Evolutionary conservation across 805 yeast genomes (phyloP).

Genomic region (Wickerhamiella dianesei): DNA sequence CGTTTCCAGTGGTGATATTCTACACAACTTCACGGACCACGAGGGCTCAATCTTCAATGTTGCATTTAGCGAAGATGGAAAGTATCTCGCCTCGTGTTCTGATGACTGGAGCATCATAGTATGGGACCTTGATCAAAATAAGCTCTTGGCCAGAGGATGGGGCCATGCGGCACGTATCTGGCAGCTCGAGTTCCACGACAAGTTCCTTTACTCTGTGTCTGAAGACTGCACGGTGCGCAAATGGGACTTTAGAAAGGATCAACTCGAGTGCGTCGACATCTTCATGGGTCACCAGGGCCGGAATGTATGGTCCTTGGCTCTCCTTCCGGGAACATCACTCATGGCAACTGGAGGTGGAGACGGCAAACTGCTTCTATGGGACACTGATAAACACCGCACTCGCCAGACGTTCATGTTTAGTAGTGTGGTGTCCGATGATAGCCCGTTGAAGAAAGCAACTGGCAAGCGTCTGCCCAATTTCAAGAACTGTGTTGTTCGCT

Average conservation of each 20-base stretch:
- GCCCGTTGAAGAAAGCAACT: constrained; percentile 4
- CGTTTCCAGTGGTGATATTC: constrained; percentile 27
- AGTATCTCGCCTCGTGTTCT: constrained; percentile 63
- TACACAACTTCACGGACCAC: constrained; percentile 55
- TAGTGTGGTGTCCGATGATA: constrained; percentile 1
- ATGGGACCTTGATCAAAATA: constrained; percentile 50
- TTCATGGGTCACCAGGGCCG: constrained; percentile 71
- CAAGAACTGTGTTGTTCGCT: background rate
- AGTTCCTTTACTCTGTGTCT: constrained; percentile 43
- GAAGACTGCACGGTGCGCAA: constrained; percentile 79
- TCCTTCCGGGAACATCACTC: constrained; percentile 30
- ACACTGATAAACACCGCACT: constrained; percentile 21
- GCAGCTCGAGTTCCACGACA: constrained; percentile 49
- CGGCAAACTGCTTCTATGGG: constrained; percentile 60
- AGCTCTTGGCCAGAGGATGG: constrained; percentile 70
- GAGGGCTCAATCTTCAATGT: constrained; percentile 89
- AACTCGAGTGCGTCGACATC: constrained; percentile 33
- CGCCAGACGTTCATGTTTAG: background rate
- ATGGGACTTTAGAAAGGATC: constrained; percentile 36
- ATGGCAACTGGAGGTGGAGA: constrained; percentile 91
- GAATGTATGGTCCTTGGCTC: constrained; percentile 62
- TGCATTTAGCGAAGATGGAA: constrained; percentile 41
- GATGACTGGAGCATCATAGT: constrained; percentile 83
- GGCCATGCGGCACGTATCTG: constrained; percentile 94
- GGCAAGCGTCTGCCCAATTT: background rate